These are phyloP conservation scores for Cyberlindnera maclurae DNA, from an alignment of 805 yeast species.

Conservation along the genomic window DNA sequence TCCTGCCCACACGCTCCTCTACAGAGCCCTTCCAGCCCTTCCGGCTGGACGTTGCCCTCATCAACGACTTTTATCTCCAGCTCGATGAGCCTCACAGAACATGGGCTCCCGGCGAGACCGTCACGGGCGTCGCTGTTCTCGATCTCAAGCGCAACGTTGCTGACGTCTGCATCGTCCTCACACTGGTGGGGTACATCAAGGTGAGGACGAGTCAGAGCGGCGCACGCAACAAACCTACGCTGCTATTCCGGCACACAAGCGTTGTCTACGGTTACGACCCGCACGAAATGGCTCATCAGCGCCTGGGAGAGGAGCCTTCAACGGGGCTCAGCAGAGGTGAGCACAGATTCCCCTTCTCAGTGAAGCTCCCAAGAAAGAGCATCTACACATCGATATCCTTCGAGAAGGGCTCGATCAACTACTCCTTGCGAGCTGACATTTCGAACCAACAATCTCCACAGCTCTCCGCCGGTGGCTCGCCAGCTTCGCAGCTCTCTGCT, in stretches of 20 bases:
- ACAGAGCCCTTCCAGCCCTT: slow-evolving; percentile 18
- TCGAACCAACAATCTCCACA: slow-evolving; percentile 19
- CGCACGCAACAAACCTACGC: slow-evolving; percentile 43
- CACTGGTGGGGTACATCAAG: slow-evolving; percentile 50
- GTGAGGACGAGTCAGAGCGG: slow-evolving; percentile 43
- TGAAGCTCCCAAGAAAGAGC: slow-evolving; percentile 68
- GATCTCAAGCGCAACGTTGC: slow-evolving; percentile 48
- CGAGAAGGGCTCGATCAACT: slow-evolving; percentile 78
- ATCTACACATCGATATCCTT: slow-evolving; percentile 71
- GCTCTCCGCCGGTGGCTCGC: slow-evolving; percentile 15
- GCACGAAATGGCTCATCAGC: slow-evolving; percentile 8
- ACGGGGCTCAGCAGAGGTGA: slow-evolving; percentile 69
- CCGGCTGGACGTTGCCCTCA: slow-evolving; percentile 28
- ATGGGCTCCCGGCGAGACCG: slow-evolving; percentile 76
- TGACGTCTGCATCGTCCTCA: slow-evolving; percentile 45
- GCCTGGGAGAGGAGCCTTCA: slow-evolving; percentile 9
- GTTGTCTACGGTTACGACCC: slow-evolving; percentile 45
- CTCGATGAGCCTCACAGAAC: slow-evolving; percentile 69
- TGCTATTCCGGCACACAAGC: slow-evolving; percentile 52
- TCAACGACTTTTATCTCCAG: slow-evolving; percentile 61
- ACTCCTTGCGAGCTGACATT: slow-evolving; percentile 45
- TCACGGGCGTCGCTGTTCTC: slow-evolving; percentile 56
- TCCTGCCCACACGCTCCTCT: slow-evolving; percentile 19
- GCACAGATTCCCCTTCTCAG: slow-evolving; percentile 81
- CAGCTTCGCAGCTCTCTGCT: slow-evolving; percentile 16